Percentiles rank a stretch among this genome's conserved stretches.
Evolutionary conservation across 176 grass and related monocot species (phyloP).

Genomic region (Aegilops sharonensis): DNA sequence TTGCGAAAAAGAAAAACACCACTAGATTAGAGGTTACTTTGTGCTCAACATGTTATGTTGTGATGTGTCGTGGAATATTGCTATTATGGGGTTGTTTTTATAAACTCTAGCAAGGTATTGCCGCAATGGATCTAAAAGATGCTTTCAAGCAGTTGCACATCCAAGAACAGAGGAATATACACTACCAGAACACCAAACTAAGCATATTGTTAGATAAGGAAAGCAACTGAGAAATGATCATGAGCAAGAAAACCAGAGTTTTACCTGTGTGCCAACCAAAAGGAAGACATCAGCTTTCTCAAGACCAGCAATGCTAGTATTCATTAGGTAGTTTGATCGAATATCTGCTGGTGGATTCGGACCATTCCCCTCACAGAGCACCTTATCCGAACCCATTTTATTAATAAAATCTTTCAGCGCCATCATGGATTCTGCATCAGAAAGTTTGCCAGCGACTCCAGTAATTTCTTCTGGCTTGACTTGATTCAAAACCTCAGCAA

Average conservation of each 20-base stretch:
- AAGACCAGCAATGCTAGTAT: slow-evolving; percentile 80
- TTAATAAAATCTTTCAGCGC: slow-evolving; percentile 96
- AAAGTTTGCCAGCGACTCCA: slow-evolving; percentile 91
- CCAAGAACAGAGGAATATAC: background rate
- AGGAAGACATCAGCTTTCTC: slow-evolving; percentile 97
- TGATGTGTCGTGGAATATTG: background rate
- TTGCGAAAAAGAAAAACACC: background rate
- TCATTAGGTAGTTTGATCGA: slow-evolving; percentile 86
- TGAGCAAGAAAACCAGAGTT: background rate
- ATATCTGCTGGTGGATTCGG: slow-evolving; percentile 75
- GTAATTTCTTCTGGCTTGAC: slow-evolving; percentile 90
- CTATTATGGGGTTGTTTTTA: background rate
- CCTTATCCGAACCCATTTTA: slow-evolving; percentile 89
- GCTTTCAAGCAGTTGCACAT: background rate
- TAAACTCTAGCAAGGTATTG: background rate
- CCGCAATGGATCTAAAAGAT: background rate
- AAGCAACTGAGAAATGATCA: slow-evolving; percentile 14
- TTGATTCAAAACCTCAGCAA: slow-evolving; percentile 83
- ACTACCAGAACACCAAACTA: background rate
- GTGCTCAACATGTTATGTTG: background rate
- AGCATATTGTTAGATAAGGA: background rate
- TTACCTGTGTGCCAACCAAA: slow-evolving; percentile 97
- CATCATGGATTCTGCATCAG: slow-evolving; percentile 98
- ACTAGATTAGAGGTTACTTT: background rate
- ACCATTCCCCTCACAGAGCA: slow-evolving; percentile 91